Base-by-base conservation (phyloP, 2,329 filamentous ascomycete genomes). In the Pyricularia pennisetigena region DNA sequence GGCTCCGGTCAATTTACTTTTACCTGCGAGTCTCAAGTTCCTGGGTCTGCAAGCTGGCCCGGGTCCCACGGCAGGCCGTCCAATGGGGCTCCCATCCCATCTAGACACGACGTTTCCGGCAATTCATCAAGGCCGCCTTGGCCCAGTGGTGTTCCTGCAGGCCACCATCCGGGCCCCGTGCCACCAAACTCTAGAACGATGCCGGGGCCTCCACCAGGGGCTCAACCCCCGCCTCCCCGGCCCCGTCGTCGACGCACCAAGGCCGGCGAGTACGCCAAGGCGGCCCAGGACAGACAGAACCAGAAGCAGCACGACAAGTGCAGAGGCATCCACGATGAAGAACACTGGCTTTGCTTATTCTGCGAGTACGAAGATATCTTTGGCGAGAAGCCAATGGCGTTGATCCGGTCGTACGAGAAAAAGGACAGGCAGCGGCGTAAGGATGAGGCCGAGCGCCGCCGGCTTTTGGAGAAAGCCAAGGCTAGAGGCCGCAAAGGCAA, bases 301-400 rank as follows among this genome's bases (percentile, higher is more conserved):
- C 85, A 87, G 68, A 96, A 95, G 76, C 87, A 87, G 70, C 88
- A 91, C 73, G 89, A 91, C 74, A 90, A 91, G 1, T 90, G 91
- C 1, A 79, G 57, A 10, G 57, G 57, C 9, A 28, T 61, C 9
- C 63, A 81, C 35, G 72, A 73, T 1, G 90, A 92, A 71, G 92
- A 97, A 70, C 86, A 93, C 66, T 98, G 94, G 92, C 93, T 98
- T 64, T 99, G 95, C 79, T 92, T 97, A 75, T 98, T 98, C 76
- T 99, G 95, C 81, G 95, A 99, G 78, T 99, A 97, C 76, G 94
- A 98, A 79, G 88, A 88, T 67, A 97, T 99, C 66, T 98, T 97
- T 76, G 94, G 94, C n/a, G 85, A 85, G 67, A 91, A 91, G 2
- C 95, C 95, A 0, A 85, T 87, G 73, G 93, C 93, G 66, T 81